Base-by-base conservation (phyloP, 306 rosid species). In the Psophocarpus tetragonolobus region DNA sequence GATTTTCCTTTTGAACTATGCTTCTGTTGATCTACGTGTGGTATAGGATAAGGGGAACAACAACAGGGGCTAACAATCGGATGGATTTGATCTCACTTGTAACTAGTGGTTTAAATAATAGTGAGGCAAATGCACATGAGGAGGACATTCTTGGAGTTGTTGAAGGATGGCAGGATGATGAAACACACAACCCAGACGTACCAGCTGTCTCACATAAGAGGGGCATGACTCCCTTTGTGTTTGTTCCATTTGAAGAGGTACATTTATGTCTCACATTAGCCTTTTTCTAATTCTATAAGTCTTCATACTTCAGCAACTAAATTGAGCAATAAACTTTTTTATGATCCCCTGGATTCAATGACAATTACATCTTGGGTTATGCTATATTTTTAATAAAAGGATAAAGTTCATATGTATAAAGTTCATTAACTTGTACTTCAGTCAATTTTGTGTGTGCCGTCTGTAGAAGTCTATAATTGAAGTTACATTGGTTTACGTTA, bases 151-250 rank as follows among this genome's bases (percentile, higher is more conserved):
- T 92, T 67, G 93, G 93, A 36, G 85, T 90, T 21, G 98, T 92
- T 63, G 97, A 85, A 84, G 88, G 91, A 78, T 95, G 98, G 97
- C 88, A 81, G 75, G 98, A 95, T 80, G 98, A 95, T 54, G 98
- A 95, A 86, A 88, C 97, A 29, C 98, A 95, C 88, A 92, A 95
- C 78, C 97, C 97, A 62, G 97, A 95, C 74, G 97, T 92, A 78
- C 97, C 97, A 33, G 95, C 97, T 39, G 91, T 91, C 83, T 91
- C 97, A 15, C 97, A 92, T 75, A 89, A 77, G 83, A 88, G 97
- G 87, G 98, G 98, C 69, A 71, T 91, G 84, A 86, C 85, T 38
- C 93, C 98, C 66, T 92, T 95, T 79, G 96, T 95, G 80, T 89
- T 95, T 73, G 90, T 91, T 77, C 97, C 96, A 6, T 92, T 95